Conservation (phyloP, 2,329 filamentous ascomycete genomes). For the Aspergillus quadricinctus region DNA sequence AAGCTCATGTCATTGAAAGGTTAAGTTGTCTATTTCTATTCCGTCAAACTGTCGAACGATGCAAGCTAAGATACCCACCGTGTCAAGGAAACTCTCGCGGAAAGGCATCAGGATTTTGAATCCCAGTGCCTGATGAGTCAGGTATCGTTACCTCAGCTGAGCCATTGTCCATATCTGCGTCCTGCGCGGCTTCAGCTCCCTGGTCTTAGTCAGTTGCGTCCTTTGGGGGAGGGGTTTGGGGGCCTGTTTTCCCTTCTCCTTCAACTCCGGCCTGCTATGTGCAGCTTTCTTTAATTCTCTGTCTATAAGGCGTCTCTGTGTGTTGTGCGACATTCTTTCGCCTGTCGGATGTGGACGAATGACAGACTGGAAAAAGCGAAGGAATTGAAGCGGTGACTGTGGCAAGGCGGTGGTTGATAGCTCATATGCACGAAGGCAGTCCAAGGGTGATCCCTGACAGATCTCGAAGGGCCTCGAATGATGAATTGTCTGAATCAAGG, state of each 20-base stretch:
- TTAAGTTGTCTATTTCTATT: background rate
- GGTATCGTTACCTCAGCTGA: background rate
- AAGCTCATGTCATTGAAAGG: background rate
- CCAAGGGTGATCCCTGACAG: constrained; percentile 11
- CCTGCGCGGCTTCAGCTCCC: background rate
- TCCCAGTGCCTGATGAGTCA: background rate
- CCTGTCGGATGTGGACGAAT: background rate
- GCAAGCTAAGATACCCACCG: background rate
- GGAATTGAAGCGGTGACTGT: background rate
- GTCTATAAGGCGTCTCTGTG: background rate
- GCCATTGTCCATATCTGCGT: background rate
- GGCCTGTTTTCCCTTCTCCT: background rate
- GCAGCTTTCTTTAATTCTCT: background rate
- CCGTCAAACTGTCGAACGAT: background rate
- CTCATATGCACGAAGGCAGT: constrained; percentile 14
- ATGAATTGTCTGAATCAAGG: background rate
- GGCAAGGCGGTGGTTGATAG: constrained; percentile 5
- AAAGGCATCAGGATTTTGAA: background rate
- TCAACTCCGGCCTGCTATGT: background rate
- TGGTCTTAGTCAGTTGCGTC: background rate
- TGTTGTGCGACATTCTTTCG: background rate
- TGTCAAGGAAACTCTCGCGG: background rate
- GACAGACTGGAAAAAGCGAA: background rate
- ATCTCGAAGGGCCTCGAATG: background rate
- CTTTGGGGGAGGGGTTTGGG: too few relatives aligned